phyloP scores from a whole-genome alignment of 2,329 filamentous ascomycete genomes.

The Capronia coronata region DNA sequence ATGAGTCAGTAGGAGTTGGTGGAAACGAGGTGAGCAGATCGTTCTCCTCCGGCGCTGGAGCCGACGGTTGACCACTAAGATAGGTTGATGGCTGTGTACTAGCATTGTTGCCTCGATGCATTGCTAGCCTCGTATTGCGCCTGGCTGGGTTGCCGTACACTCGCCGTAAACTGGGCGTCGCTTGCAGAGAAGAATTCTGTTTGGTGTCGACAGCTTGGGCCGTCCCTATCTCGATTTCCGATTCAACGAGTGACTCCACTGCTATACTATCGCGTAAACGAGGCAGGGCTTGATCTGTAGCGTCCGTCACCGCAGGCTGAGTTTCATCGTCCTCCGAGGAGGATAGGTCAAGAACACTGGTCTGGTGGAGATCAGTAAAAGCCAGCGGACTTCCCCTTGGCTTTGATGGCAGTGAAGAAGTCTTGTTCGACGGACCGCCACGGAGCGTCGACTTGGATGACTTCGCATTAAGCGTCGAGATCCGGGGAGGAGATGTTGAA shows the following conservation, averaged over 20 bases:
- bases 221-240: slow-evolving; percentile 40
- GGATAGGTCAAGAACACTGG: slow-evolving; percentile 44
- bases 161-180: slow-evolving; percentile 12
- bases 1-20: slow-evolving; percentile 16
- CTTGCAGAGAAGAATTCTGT: slow-evolving; percentile 17
- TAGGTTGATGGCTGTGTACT: slow-evolving; percentile 12
- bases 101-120: slow-evolving; percentile 1
- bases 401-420: slow-evolving; percentile 11
- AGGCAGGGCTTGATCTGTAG: slow-evolving; percentile 10
- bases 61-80: slow-evolving; percentile 19
- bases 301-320: slow-evolving; percentile 14
- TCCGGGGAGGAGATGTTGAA: slow-evolving; percentile 16
- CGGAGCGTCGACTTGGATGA: slow-evolving; percentile 20
- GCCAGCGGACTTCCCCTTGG: slow-evolving; percentile 17
- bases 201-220: slow-evolving; percentile 36
- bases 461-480: slow-evolving; percentile 24
- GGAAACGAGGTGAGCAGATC: slow-evolving; percentile 26
- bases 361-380: slow-evolving; percentile 38
- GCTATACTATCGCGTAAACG: slow-evolving; percentile 36
- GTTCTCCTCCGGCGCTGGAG: slow-evolving; percentile 6
- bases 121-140: slow-evolving; percentile 11
- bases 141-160: slow-evolving; percentile 17
- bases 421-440: background rate
- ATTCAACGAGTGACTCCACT: slow-evolving; percentile 33
- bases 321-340: slow-evolving; percentile 43